phyloP scores from a whole-genome alignment of 1,139 yeast species.

The Saccharomyces uvarum region DNA sequence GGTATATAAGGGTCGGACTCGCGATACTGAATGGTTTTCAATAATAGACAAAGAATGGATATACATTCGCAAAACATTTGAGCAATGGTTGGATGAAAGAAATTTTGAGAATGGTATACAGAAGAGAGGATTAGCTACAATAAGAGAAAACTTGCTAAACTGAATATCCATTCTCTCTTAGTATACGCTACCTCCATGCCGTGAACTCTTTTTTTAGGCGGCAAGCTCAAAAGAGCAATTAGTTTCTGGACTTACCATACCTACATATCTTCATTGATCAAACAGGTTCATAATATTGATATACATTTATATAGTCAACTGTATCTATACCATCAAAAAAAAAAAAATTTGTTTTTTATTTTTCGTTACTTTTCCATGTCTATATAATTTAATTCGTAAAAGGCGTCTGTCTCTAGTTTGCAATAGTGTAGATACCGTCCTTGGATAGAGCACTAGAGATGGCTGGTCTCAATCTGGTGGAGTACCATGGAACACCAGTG shows the following conservation, averaged over 20 bases:
- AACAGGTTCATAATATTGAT: too few species aligned
- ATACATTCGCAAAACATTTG: conserved; percentile 17
- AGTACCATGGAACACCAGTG: too few species aligned
- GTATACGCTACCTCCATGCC: background rate
- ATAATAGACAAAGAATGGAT: conserved; percentile 32
- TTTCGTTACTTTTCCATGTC: background rate
- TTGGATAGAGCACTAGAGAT: too few species aligned
- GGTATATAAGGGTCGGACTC: conserved; percentile 27
- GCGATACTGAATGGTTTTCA: conserved; percentile 33
- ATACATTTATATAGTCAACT: background rate
- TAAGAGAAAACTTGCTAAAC: background rate
- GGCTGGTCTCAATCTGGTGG: too few species aligned
- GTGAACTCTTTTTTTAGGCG: background rate
- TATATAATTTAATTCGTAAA: background rate
- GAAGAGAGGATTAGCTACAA: background rate
- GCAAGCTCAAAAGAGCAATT: background rate
- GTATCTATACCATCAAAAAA: background rate
- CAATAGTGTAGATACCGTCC: background rate
- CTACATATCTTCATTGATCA: background rate
- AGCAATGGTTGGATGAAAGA: conserved; percentile 22
- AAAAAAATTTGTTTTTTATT: too few species aligned
- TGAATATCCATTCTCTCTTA: background rate
- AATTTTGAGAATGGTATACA: background rate
- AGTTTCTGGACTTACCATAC: background rate
- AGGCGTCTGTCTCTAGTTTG: background rate